These are phyloP conservation scores for Ploettnerulaceae sp. DNA, from an alignment of 2,329 filamentous ascomycete species.

Conservation along the genomic window DNA sequence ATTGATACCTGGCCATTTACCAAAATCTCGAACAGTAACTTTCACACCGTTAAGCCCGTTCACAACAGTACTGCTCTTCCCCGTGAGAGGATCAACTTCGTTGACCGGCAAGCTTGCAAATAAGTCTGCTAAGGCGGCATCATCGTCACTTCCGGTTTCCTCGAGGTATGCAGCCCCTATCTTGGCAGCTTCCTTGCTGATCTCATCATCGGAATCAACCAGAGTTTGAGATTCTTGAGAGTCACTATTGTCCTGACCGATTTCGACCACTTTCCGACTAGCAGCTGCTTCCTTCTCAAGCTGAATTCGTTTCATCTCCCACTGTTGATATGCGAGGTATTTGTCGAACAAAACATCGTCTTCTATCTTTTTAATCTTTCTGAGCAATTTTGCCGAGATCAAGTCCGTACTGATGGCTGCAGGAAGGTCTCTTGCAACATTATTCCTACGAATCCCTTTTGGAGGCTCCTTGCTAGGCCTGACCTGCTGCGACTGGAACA, in stretches of 20 bases:
- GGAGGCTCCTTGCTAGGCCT: conserved; percentile 37
- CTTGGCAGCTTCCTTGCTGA: conserved; percentile 52
- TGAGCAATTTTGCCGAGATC: conserved; percentile 60
- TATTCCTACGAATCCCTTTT: conserved; percentile 15
- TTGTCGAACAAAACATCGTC: conserved; percentile 72
- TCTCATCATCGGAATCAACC: conserved; percentile 40
- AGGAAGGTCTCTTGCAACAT: conserved; percentile 14
- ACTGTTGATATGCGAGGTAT: conserved; percentile 58
- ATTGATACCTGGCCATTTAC: conserved; percentile 70
- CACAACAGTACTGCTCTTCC: conserved; percentile 53
- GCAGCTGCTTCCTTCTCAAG: conserved; percentile 58
- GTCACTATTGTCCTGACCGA: conserved; percentile 24
- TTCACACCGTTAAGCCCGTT: conserved; percentile 49
- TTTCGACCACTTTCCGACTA: conserved; percentile 38
- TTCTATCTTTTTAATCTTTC: conserved; percentile 72
- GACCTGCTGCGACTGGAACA: conserved; percentile 58
- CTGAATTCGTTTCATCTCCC: conserved; percentile 54
- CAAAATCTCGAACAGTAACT: conserved; percentile 73
- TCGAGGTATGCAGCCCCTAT: conserved; percentile 56
- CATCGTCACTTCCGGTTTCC: conserved; percentile 47
- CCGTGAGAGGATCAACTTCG: conserved; percentile 53
- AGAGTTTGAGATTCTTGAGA: conserved; percentile 26
- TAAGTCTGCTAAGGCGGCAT: conserved; percentile 49
- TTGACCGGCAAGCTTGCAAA: conserved; percentile 58
- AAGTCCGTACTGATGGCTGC: conserved; percentile 17